phyloP scores from a whole-genome alignment of 768 basidiomycete genomes.

The Hypsizygus marmoreus region DNA sequence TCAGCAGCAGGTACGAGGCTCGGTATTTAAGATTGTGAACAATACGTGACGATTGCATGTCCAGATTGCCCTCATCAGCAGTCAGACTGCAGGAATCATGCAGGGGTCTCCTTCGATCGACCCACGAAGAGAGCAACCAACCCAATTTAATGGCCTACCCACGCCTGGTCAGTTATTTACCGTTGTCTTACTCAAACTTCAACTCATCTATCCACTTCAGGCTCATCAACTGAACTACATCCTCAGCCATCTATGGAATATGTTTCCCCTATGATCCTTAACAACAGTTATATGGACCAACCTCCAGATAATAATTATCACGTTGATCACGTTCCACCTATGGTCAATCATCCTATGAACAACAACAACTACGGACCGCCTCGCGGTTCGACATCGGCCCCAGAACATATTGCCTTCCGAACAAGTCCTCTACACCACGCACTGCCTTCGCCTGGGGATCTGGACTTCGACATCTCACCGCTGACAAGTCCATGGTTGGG shows the following conservation, averaged over 20 bases:
- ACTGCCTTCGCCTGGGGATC: conserved; percentile 48
- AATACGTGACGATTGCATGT: conserved; percentile 6
- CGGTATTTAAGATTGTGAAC: conserved; percentile 8
- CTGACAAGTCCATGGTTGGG: conserved; percentile 83
- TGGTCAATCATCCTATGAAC: conserved; percentile 17
- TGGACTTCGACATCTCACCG: conserved; percentile 77
- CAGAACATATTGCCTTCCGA: conserved; percentile 72
- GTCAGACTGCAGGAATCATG: conserved; percentile 40
- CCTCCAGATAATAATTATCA: conserved; percentile 21
- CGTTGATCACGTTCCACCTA: conserved; percentile 22
- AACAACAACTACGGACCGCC: conserved; percentile 16
- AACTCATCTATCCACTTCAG: conserved; percentile 30
- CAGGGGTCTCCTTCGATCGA: conserved; percentile 34
- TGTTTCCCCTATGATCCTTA: conserved; percentile 62
- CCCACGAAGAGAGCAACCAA: conserved; percentile 27
- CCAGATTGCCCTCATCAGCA: conserved; percentile 71
- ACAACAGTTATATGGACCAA: conserved; percentile 35
- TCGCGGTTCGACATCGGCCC: conserved; percentile 59
- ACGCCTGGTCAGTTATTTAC: conserved; percentile 57
- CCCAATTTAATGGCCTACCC: conserved; percentile 55
- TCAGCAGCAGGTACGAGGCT: conserved; percentile 75
- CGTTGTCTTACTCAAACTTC: not conserved
- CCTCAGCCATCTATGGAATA: conserved; percentile 59
- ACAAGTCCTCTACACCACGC: conserved; percentile 34
- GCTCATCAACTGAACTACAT: conserved; percentile 66